Base-by-base conservation (phyloP, 2,329 filamentous ascomycete genomes). In the Colletotrichum sp. region DNA sequence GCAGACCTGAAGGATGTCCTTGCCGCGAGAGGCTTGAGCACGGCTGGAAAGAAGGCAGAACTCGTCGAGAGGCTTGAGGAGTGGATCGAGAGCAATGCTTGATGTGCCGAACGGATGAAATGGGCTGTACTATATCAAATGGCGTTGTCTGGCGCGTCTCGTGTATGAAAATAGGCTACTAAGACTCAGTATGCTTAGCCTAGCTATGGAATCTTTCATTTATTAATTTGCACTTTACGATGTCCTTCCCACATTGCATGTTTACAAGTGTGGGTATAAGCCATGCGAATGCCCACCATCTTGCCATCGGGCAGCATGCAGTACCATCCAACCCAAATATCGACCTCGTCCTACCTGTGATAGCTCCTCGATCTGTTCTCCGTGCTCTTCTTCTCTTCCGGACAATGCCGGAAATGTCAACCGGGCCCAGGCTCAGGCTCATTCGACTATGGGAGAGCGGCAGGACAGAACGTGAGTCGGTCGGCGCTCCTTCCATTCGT, bases 31-130 rank as follows among this genome's bases (percentile, higher is more conserved):
- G 89, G 88, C 0, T 79, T 91, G 48, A 88, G 87, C 36, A 86
- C 86, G 0, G 81, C 85, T 9, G 91, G 91, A 0, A 86, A 86
- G 79, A 92, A 92, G 83, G 86, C 86, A 3, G 89, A 90, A 3
- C 80, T 92, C 64, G 79, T 92, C 7, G 90, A 92, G 77, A 82
- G 88, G 75, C 81, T 92, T 43, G 90, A 91, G 81, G 83, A 90
- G 74, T 92, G 90, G 90, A 83, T 89, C 13, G 90, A 92, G 71
- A 84, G 86, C 60, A 89, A 88, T 67, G 67, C 78, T 48, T 82
- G 71, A 77, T 36, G 10, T 16, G 12, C 1, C 3, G 18, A 63
- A 63, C 15, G 30, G 58, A 34, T 24, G 58, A 5, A 63, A 34
- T 63, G 30, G 21, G 21, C 30, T 63, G 58, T 63, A 21, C 21